phyloP scores from a whole-genome alignment of 1,284 basidiomycete species.

The Boletus chippewaensis region DNA sequence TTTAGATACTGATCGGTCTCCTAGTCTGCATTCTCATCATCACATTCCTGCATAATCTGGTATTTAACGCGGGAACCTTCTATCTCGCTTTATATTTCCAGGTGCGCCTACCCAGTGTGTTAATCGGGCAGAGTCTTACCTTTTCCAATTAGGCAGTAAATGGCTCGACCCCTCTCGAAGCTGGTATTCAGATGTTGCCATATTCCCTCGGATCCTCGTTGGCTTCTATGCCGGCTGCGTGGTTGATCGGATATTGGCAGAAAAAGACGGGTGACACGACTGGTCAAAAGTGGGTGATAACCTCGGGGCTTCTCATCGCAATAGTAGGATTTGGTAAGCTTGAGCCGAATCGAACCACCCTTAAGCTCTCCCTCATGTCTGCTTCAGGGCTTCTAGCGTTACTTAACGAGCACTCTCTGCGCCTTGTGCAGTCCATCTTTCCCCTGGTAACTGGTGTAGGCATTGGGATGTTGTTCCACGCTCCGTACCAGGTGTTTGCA shows the following conservation, averaged over 20 bases:
- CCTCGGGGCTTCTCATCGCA: conserved; percentile 53
- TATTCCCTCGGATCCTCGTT: conserved; percentile 76
- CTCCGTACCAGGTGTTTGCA: conserved; percentile 72
- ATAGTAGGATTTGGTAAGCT: conserved; percentile 65
- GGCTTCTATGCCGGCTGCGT: conserved; percentile 73
- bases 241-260: conserved; percentile 65
- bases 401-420: conserved; percentile 46
- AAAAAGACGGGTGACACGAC: conserved; percentile 47
- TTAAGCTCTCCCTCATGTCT: conserved; percentile 10
- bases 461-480: conserved; percentile 74
- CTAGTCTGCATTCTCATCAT: conserved; percentile 59
- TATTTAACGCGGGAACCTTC: conserved; percentile 75
- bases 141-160: conserved; percentile 49
- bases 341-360: conserved; percentile 27
- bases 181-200: conserved; percentile 67
- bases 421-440: conserved; percentile 43
- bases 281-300: conserved; percentile 59
- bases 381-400: conserved; percentile 56
- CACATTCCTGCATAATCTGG: conserved; percentile 72
- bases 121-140: conserved; percentile 7
- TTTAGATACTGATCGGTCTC: conserved; percentile 17
- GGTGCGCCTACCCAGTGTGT: conserved; percentile 35
- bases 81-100: conserved; percentile 77
- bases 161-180: conserved; percentile 55
- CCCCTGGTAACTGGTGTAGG: conserved; percentile 70